Evolutionary conservation across 129 eudicot genomes (phyloP).

Genomic region (Logfia minima): DNA sequence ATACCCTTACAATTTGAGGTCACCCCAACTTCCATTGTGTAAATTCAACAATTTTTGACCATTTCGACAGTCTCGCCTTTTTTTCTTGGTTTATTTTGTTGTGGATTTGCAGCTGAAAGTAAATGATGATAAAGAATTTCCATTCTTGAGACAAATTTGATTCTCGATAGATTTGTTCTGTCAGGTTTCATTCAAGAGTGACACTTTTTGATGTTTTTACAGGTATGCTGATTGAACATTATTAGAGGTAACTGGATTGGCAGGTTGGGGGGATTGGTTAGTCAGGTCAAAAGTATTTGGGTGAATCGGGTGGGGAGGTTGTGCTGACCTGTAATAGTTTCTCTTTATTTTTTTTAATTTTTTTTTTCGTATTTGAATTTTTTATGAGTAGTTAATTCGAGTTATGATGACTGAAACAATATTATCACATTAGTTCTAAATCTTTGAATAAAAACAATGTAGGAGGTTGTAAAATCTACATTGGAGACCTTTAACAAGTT

Average conservation of each 20-base stretch:
- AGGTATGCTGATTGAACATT: slow-evolving; percentile 15
- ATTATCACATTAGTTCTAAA: not conserved
- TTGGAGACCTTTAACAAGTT: not conserved
- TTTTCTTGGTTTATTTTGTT: slow-evolving; percentile 30
- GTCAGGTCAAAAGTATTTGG: not conserved
- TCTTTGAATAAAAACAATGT: not conserved
- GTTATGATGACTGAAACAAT: not conserved
- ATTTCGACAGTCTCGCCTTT: slow-evolving; percentile 30
- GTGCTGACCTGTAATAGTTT: not conserved
- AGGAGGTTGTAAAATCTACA: not conserved
- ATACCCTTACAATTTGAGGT: slow-evolving; percentile 13
- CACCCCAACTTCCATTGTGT: slow-evolving; percentile 30
- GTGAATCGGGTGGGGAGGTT: not conserved
- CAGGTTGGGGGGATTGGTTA: not conserved
- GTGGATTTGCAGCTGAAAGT: slow-evolving; percentile 37
- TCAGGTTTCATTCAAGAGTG: slow-evolving; percentile 8
- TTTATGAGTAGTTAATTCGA: not conserved
- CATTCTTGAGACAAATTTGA: slow-evolving; percentile 15
- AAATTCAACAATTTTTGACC: slow-evolving; percentile 50
- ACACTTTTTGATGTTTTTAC: slow-evolving; percentile 10
- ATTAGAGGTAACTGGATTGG: not conserved
- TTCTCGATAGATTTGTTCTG: slow-evolving; percentile 18
- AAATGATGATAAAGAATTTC: slow-evolving; percentile 38
- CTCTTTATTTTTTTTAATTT: not conserved
- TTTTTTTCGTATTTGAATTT: not conserved